Conservation (phyloP, 2,329 filamentous ascomycete genomes). For the Anisogramma anomala region DNA sequence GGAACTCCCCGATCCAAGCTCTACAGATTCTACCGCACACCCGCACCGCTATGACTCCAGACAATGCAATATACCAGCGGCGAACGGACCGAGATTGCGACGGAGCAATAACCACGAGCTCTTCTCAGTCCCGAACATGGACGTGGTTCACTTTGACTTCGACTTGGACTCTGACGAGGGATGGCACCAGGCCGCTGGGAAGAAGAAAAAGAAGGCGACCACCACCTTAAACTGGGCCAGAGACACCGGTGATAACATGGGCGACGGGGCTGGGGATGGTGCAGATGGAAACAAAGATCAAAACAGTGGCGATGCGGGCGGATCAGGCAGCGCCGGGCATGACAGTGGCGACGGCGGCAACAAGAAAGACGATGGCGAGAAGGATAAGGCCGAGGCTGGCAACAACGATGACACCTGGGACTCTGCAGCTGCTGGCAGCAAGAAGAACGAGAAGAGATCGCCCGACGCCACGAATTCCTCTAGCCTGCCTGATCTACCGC, state of each 20-base stretch:
- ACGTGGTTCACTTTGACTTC: slow-evolving; percentile 45
- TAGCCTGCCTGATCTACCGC: slow-evolving; percentile 17
- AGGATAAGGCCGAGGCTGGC: slow-evolving; percentile 21
- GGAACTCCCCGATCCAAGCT: slow-evolving; percentile 21
- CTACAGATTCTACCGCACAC: slow-evolving; percentile 23
- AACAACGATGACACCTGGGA: slow-evolving; percentile 37
- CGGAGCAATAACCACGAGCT: slow-evolving; percentile 21
- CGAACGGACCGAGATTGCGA: slow-evolving; percentile 10
- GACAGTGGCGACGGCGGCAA: slow-evolving; percentile 28
- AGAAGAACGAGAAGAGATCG: slow-evolving; percentile 44
- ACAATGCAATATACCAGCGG: slow-evolving; percentile 17
- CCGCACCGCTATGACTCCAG: slow-evolving; percentile 16
- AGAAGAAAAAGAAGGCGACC: slow-evolving; percentile 44
- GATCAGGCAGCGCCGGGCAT: slow-evolving; percentile 23
- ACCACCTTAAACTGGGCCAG: slow-evolving; percentile 30
- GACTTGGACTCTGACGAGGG: slow-evolving; percentile 47
- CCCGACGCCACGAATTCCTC: slow-evolving; percentile 20
- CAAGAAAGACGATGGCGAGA: slow-evolving; percentile 26
- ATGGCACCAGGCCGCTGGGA: slow-evolving; percentile 42
- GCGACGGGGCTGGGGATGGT: slow-evolving; percentile 26
- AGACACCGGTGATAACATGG: slow-evolving; percentile 34
- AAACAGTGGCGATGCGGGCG: slow-evolving; percentile 23
- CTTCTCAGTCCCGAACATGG: slow-evolving; percentile 34
- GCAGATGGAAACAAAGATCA: slow-evolving; percentile 24
- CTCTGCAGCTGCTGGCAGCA: slow-evolving; percentile 34